Evolutionary conservation across 192 early-diverging fungal species (phyloP), one percentile per base, ranked within the genome.

Genomic region (Umbelopsis sp.): DNA sequence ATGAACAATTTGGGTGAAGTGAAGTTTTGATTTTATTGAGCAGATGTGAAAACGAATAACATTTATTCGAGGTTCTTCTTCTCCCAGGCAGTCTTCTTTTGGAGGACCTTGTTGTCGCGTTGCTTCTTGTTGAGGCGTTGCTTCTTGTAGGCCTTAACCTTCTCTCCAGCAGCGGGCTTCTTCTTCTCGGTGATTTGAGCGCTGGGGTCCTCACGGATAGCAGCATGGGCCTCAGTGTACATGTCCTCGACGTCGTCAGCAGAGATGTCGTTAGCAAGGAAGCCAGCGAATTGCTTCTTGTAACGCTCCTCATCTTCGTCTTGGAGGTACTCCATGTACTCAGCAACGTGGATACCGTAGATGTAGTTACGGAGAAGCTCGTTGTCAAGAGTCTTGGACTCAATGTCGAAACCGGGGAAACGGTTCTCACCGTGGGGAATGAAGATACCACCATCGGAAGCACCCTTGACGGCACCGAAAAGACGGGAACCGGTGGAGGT

Each of bases 241-340:
- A 97, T 88, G 71, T 93, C 95, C 87, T 99, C 97, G 68, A 99
- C 83, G 79, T 91, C 92, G 74, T 97, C 97, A 66, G 94, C 85
- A 61, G 87, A 78, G 74, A 98, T 83, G 66, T 91, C 96, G 66
- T 88, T 86, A 84, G 88, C 94, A 78, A 99, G 87, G 92, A 92
- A 98, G 80, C 85, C 86, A 73, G 95, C 86, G 82, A 99, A 99
- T 83, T 97, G 95, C 74, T 89, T 84, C 88, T 95, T 97, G 91
- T 92, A 98, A 68, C 89, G 87, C 79, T 99, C 97, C 88, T 96
- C 95, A 81, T 99, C 97, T 86, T 99, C 97, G 83, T 98, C 96
- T 85, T 95, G 89, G 75, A 99, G 93, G 86, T 89, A 87, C 78
- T 91, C 92, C 95, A 99, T 99, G 91, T 97, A 99, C 77, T 97